A percentile compares a stretch with the other conserved stretches of the same genome.
Conservation (phyloP, 305 asterid genomes). For the Stenogyne calaminthoides region DNA sequence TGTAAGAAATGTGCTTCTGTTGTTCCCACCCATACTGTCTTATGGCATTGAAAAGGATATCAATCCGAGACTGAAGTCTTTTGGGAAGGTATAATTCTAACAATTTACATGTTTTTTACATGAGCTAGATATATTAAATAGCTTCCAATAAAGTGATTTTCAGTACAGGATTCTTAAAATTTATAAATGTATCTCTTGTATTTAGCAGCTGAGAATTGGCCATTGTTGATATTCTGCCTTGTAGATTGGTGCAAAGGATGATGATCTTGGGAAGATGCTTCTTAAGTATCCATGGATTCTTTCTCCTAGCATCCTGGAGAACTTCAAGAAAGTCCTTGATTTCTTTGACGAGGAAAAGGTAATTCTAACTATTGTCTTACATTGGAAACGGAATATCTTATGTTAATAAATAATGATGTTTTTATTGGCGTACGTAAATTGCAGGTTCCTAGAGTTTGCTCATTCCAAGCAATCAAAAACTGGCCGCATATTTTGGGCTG, state of each 20-base stretch:
- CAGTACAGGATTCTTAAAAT: not conserved
- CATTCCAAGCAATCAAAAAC: constrained; percentile 58
- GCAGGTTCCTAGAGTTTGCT: constrained; percentile 67
- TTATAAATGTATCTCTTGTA: not conserved
- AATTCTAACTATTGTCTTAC: constrained; percentile 7
- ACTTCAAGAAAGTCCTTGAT: constrained; percentile 56
- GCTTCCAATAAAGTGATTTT: not conserved
- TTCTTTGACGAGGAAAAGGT: constrained; percentile 80
- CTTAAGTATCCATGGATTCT: constrained; percentile 94
- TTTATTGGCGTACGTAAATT: constrained; percentile 18
- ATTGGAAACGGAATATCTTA: not conserved
- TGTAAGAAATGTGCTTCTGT: constrained; percentile 49
- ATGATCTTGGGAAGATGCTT: constrained; percentile 64
- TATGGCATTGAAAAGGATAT: constrained; percentile 67
- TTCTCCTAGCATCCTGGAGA: constrained; percentile 62
- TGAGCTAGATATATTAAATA: not conserved
- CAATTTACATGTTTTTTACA: not conserved
- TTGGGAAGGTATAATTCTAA: constrained; percentile 56
- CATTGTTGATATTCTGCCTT: constrained; percentile 29
- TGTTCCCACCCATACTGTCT: constrained; percentile 73
- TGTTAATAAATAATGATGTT: constrained; percentile 9
- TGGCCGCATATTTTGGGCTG: constrained; percentile 85
- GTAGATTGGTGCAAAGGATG: constrained; percentile 56
- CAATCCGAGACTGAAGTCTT: constrained; percentile 59
- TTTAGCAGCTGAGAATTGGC: constrained; percentile 10